Evolutionary conservation across 148 eudicot species (phyloP), one percentile per base, ranked within the genome.

Genomic region (Amaranthus cruentus): DNA sequence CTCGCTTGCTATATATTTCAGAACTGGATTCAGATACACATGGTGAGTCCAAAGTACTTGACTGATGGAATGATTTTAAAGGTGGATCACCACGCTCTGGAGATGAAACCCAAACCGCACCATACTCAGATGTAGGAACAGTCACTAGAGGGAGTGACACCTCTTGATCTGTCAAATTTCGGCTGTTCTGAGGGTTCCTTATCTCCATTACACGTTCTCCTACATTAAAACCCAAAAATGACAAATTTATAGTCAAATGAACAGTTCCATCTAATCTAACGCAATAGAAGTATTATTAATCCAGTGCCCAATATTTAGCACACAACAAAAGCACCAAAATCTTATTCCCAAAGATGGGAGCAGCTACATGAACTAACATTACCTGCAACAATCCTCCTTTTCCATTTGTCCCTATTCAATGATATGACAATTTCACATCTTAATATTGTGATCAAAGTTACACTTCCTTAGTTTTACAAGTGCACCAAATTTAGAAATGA

Each of bases 11-110:
- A 81, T 82, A 95, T 63, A 95, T 84, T 71, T 95, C 99, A 4
- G 99, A 95, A 11, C 99, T 96, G 21, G 94, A 88, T 71, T 95
- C 99, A 3, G 99, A 95, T 74, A 89, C 89, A 79, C 87, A 84
- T 66, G 97, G 97, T 3, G 99, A 95, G 70, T 88, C 92, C 2
- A 93, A 92, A 84, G 86, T 87, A 82, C 89, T 91, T 43, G 97
- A 92, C 18, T 81, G 89, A 70, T 88, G 90, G 68, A 86, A 90
- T 62, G 92, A 94, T 74, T 90, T 95, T 44, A 89, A 92, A 61
- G 94, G 90, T 52, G 82, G 89, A 83, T 95, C 97, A 56, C 87
- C 88, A 62, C 87, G 89, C 72, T 90, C 96, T 47, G 97, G 96
- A 80, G 97, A 95, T 47, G 96, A 83, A 64, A 91, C 76, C 98